Conservation (phyloP, 129 eudicot species). For the Helianthus tuberosus region DNA sequence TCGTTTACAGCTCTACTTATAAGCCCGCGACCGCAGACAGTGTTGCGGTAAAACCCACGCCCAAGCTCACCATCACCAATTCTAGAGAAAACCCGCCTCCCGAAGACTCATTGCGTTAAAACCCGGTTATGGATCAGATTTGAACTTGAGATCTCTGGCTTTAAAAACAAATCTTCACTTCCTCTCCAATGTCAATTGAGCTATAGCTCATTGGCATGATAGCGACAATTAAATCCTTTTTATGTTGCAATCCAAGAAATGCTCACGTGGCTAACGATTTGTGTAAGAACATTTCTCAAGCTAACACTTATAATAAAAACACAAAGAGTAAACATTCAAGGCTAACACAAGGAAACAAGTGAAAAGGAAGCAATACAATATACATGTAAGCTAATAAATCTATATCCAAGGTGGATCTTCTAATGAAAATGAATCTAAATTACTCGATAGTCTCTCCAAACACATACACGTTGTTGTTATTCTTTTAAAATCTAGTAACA, state of each 20-base stretch:
- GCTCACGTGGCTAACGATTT: not conserved
- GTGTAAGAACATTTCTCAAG: not conserved
- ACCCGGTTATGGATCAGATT: too few species aligned
- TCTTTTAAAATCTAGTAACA: conserved; percentile 1
- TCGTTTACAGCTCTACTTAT: too few species aligned
- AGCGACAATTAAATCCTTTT: not conserved
- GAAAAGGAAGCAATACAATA: not conserved
- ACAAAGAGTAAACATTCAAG: not conserved
- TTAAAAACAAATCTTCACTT: too few species aligned
- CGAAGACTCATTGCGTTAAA: too few species aligned
- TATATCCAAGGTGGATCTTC: not conserved
- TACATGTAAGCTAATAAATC: not conserved
- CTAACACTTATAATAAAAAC: not conserved
- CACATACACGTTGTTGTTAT: conserved; percentile 26
- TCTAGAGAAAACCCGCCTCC: too few species aligned
- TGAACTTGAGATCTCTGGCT: too few species aligned
- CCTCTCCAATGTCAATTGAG: too few species aligned
- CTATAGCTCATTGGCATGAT: too few species aligned
- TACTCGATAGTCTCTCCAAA: conserved; percentile 8
- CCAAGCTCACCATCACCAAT: too few species aligned
- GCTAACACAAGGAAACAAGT: not conserved
- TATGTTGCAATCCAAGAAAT: not conserved
- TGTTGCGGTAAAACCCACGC: too few species aligned
- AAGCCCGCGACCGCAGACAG: too few species aligned
- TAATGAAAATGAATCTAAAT: not conserved